Evolutionary conservation across 1,284 basidiomycete genomes (phyloP), one percentile per base, ranked within the genome.

Genomic region (Rhodotorula sp.): DNA sequence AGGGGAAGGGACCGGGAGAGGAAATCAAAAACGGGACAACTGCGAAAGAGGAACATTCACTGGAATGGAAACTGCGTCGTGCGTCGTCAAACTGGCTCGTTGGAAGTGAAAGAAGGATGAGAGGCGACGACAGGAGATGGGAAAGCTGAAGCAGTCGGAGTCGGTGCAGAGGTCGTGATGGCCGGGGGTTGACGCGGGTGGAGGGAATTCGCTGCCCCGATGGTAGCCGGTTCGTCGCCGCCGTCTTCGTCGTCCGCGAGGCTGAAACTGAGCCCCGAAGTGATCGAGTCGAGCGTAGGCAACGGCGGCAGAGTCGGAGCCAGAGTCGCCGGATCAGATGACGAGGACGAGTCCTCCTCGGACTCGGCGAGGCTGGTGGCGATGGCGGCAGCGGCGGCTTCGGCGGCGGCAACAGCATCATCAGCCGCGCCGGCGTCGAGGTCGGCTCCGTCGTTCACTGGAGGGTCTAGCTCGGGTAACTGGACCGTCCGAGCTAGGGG

Each of bases 121-220:
- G 63, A 23, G 3, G 52, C 29, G 15, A 65, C 7, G 6, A 56
- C 29, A 3, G 64, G 64, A 10, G 31, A 43, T 3, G 67, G 67
- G 20, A 62, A 61, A 5, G 62, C 62, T 18, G 56, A 59, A 3
- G 48, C 56, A 2, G 67, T 68, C 15, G 67, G 67, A 5, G 67
- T 68, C 14, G 67, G 67, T 2, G 61, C 67, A 10, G 52, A 58
- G 5, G 67, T 68, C 48, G 62, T 31, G 29, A 68, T 68, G 12
- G 15, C 51, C 8, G 67, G 67, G 23, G 61, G 31, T 5, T 31
- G 61, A 14, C 15, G 20, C 29, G 29, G 29, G 29, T 29, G 29
- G 29, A 29, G 29, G 29, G 29, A 29, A 29, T 29, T 29, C 29
- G 29, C 29, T 29, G 29, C 29, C 29, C 29, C 29, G 12, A 16